Evolutionary conservation across 495 filamentous ascomycete species (phyloP).

Genomic region (Penicillium robsamsonii): DNA sequence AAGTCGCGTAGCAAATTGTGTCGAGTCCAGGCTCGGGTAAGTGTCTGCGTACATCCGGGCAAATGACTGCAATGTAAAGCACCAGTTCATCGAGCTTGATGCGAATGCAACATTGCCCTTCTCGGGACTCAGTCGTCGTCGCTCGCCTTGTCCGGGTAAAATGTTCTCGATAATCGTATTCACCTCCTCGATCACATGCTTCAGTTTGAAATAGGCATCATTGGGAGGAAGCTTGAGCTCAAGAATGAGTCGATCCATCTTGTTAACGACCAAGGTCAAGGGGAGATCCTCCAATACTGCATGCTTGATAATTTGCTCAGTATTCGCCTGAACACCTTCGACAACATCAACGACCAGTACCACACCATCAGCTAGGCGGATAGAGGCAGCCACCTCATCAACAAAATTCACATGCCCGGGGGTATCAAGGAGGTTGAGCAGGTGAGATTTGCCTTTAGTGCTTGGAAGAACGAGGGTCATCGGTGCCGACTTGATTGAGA

Average conservation of each 20-base stretch:
- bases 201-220: slow-evolving; percentile 97
- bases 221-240: slow-evolving; percentile 92
- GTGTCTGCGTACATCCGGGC: slow-evolving; percentile 93
- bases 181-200: slow-evolving; percentile 96
- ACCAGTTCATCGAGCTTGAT: slow-evolving; percentile 91
- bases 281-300: slow-evolving; percentile 88
- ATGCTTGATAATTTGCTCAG: slow-evolving; percentile 95
- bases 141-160: slow-evolving; percentile 78
- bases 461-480: slow-evolving; percentile 91
- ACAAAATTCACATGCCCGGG: slow-evolving; percentile 98
- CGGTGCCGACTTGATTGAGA: slow-evolving; percentile 92
- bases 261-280: slow-evolving; percentile 88
- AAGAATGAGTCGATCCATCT: slow-evolving; percentile 91
- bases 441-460: slow-evolving; percentile 90
- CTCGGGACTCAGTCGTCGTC: slow-evolving; percentile 82
- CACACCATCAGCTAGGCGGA: slow-evolving; percentile 87
- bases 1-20: slow-evolving; percentile 75
- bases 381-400: slow-evolving; percentile 86
- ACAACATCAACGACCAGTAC: slow-evolving; percentile 94
- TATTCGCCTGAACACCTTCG: slow-evolving; percentile 96
- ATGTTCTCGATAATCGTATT: slow-evolving; percentile 92
- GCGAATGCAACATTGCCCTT: slow-evolving; percentile 97
- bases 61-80: slow-evolving; percentile 90
- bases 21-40: slow-evolving; percentile 73
- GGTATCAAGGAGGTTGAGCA: slow-evolving; percentile 93